Evolutionary conservation across 805 yeast genomes (phyloP).

Genomic region (Kodamaea jinghongensis): DNA sequence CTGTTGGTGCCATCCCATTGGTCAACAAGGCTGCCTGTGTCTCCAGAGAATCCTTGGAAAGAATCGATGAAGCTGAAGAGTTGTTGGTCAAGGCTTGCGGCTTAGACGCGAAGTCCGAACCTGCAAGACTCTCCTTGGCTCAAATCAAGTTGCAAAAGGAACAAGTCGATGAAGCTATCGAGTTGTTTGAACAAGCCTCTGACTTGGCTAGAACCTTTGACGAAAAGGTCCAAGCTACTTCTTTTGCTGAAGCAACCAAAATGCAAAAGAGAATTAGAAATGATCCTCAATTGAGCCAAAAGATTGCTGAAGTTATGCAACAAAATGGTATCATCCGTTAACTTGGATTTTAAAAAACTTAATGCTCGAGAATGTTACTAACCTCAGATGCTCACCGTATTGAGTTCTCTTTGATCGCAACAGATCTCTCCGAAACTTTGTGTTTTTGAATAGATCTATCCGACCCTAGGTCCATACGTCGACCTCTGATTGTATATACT

Average conservation of each 20-base stretch:
- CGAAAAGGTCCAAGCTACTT: slow-evolving; percentile 87
- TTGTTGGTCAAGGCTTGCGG: slow-evolving; percentile 73
- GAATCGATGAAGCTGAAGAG: slow-evolving; percentile 53
- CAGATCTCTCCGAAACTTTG: too few species aligned
- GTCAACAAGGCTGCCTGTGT: slow-evolving; percentile 81
- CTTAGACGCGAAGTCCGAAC: slow-evolving; percentile 84
- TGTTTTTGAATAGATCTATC: too few species aligned
- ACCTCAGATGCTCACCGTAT: too few species aligned
- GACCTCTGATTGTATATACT: slow-evolving; percentile 6
- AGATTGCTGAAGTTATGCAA: slow-evolving; percentile 59
- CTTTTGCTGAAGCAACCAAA: slow-evolving; percentile 89
- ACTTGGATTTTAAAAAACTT: not conserved
- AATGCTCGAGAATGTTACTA: not conserved
- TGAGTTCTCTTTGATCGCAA: too few species aligned
- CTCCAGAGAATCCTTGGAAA: slow-evolving; percentile 52
- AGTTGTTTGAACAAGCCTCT: slow-evolving; percentile 78
- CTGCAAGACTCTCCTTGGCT: slow-evolving; percentile 87
- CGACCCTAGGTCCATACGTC: too few species aligned
- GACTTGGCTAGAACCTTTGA: slow-evolving; percentile 77
- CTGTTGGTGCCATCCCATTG: slow-evolving; percentile 86
- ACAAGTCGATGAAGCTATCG: slow-evolving; percentile 76
- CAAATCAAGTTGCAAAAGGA: slow-evolving; percentile 85
- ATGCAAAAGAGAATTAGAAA: slow-evolving; percentile 76
- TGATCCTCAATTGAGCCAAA: slow-evolving; percentile 63
- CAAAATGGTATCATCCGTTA: slow-evolving; percentile 17